Evolutionary conservation across 208 protist genomes (phyloP), one percentile per base, ranked within the genome.

Genomic region (Trypanosoma brucei): DNA sequence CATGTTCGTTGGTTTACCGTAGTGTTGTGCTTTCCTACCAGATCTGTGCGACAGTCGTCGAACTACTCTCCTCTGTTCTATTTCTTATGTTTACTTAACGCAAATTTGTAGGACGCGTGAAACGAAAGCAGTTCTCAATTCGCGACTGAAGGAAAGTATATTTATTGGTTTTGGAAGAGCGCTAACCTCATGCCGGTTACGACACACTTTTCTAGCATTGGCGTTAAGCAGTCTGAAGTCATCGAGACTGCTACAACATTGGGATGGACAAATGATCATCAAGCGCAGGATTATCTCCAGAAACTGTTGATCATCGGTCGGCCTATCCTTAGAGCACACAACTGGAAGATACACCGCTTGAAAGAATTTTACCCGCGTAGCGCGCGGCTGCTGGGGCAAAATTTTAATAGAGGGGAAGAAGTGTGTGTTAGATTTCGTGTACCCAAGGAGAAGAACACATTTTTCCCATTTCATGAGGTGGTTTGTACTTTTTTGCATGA

Each of bases 401-500:
- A 97, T 65, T 71, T 89, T 13, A 90, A 91, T 38, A 71, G 75
- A 0, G 89, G 92, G 39, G 68, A 79, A 11, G 86, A 92, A 60
- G 76, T 97, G 3, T 85, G 80, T 38, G 62, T 97, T 14, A 79
- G 89, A 5, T 90, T 97, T 56, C 85, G 92, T 37, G 48, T 72
- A 0, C 86, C 87, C 0, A 79, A 78, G 31, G 60, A 79, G 57
- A 80, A 79, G 45, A 65, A 66, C n/a, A 59, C 68, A 9, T 97
- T 97, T 68, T 70, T 93, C 45, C 84, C 87, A 22, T 95, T 94
- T 61, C 70, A 93, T 44, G 79, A 92, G 39, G 84, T 97, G 31
- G 35, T 95, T 0, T 88, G 84, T 63, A 97, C 89, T 1, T 76
- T 89, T 11, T 64, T 97, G 48, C 92, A 97, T 72, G 92, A 97